phyloP scores from a whole-genome alignment of 352 stramenopile species.

The Phytopythium oedochilum region DNA sequence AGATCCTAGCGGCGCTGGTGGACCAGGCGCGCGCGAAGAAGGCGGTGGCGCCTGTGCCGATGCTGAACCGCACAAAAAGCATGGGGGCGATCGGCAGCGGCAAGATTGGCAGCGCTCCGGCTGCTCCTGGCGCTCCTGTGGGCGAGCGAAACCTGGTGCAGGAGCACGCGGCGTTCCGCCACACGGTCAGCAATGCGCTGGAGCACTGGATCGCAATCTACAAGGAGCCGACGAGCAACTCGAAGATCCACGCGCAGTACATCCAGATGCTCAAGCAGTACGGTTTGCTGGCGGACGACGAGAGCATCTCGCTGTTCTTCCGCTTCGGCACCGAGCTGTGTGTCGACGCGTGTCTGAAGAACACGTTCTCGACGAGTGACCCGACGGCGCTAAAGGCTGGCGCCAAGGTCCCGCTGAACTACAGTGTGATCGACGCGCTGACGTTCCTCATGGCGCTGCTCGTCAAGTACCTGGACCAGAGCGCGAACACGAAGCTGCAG shows the following conservation, averaged over 20 bases:
- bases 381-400: conserved; percentile 28
- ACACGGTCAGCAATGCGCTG: conserved; percentile 91
- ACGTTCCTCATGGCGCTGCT: conserved; percentile 96
- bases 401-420: conserved; percentile 73
- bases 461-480: conserved; percentile 91
- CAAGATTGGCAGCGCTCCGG: conserved; percentile 10
- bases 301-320: conserved; percentile 97
- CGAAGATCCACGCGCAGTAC: conserved; percentile 96
- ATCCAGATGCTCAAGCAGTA: conserved; percentile 97
- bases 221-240: conserved; percentile 89
- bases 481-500: conserved; percentile 70
- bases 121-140: background rate
- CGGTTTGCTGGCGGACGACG: conserved; percentile 94
- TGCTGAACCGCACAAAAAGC: conserved; percentile 28
- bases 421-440: conserved; percentile 95
- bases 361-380: conserved; percentile 35
- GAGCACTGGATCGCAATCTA: conserved; percentile 98
- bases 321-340: conserved; percentile 95
- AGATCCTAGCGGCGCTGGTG: conserved; percentile 74
- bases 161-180: conserved; percentile 76
- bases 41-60: conserved; percentile 10
- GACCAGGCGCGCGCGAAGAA: conserved; percentile 74
- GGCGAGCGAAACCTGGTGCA: conserved; percentile 46
- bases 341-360: conserved; percentile 95
- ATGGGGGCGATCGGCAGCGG: conserved; percentile 57